Evolutionary conservation across 495 filamentous ascomycete genomes (phyloP).

Genomic region (Trichoderma virens): DNA sequence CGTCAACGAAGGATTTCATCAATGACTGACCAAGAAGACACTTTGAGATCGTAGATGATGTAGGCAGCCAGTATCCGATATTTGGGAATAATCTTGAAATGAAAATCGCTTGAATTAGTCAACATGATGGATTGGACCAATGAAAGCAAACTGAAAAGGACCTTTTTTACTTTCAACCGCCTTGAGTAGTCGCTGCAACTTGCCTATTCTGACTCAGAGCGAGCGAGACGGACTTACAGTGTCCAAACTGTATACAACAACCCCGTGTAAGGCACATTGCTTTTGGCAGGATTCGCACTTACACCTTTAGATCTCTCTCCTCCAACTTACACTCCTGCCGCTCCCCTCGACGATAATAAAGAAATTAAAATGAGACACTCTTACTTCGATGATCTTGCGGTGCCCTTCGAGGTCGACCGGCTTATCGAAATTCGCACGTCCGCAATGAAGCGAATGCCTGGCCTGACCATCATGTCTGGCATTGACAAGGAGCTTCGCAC

Average conservation of each 20-base stretch:
- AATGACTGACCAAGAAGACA: background rate
- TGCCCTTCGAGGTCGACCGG: constrained; percentile 35
- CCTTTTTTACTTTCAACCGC: too few relatives aligned
- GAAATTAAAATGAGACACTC: background rate
- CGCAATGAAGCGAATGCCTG: constrained; percentile 40
- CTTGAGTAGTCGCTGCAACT: too few relatives aligned
- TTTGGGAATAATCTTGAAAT: too few relatives aligned
- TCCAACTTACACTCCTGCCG: background rate
- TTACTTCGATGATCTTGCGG: constrained; percentile 25
- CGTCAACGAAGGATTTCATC: background rate
- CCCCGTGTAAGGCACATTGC: background rate
- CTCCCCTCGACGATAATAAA: background rate
- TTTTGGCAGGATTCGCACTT: background rate
- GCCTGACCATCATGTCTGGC: constrained; percentile 35
- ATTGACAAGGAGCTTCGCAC: constrained; percentile 42
- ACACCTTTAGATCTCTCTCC: background rate
- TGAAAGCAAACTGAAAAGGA: too few relatives aligned
- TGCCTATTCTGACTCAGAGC: background rate
- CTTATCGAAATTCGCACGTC: constrained; percentile 47
- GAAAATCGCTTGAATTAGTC: too few relatives aligned
- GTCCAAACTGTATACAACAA: background rate
- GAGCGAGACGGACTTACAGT: background rate
- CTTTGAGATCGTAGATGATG: too few relatives aligned
- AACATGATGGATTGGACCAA: too few relatives aligned
- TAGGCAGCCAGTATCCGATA: too few relatives aligned